Evolutionary conservation across 2,329 filamentous ascomycete species (phyloP), one percentile per base, ranked within the genome.

Genomic region (Penicillium thymicola): DNA sequence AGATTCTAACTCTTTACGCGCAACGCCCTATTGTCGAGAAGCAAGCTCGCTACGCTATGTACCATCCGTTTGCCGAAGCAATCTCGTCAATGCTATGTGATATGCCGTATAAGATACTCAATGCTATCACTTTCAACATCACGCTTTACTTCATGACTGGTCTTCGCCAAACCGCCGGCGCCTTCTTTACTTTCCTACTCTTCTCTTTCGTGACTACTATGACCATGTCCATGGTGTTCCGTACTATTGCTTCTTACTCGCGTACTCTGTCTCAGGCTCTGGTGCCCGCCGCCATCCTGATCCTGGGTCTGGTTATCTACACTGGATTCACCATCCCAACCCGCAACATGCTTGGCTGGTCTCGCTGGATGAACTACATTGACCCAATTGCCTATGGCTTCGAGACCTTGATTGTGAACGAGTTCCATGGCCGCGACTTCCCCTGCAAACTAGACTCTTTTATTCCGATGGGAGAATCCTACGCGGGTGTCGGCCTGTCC

Each of bases 121-220:
- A 92, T 65, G 76, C 84, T 1, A 81, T 94, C 59, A 75, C 84
- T 6, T 95, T 95, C 80, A 94, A 96, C 71, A 53, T 92, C 38
- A 81, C 85, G 1, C 75, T 96, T 7, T 96, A 96, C 76, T 96
- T 96, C 74, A 87, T 96, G 85, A 88, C 89, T 1, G 89, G 92
- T 60, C 78, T 96, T 34, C 84, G 89, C 56, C 82, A 90, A 55
- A 85, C 88, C 59, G 79, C 89, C 0, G 87, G 87, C 3, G 76
- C 86, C 1, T 96, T 93, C 80, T 96, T 96, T 81, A 89, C 92
- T 77, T 95, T 90, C 82, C 73, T 92, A 49, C 78, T 96, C 49
- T 83, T 92, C 69, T 88, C 85, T 4, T 90, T 93, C 75, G 71
- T 82, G 58, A 85, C 85, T 1, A 89, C 89, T 1, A 63, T 96